Percentiles rank a stretch among this genome's conserved stretches.
Evolutionary conservation across 2,329 filamentous ascomycete species (phyloP).

Genomic region (Pseudogymnoascus sp.): DNA sequence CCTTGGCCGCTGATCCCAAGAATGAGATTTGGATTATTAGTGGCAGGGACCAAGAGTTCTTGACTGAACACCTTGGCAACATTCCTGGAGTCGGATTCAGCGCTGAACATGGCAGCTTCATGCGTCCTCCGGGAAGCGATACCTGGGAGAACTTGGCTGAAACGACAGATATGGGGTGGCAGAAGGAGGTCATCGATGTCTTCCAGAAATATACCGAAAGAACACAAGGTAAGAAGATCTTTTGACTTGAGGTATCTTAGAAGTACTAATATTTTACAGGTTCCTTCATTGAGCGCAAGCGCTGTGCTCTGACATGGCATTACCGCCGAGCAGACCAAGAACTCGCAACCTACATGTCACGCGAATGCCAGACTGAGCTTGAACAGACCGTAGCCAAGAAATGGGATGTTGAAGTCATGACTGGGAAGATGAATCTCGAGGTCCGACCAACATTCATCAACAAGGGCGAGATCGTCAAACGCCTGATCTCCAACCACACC

Average conservation of each 20-base stretch:
- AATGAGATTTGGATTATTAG: constrained; percentile 99
- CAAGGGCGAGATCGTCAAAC: constrained; percentile 91
- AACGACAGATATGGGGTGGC: constrained; percentile 85
- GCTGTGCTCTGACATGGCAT: constrained; percentile 93
- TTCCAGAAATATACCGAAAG: constrained; percentile 85
- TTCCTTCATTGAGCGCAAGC: constrained; percentile 89
- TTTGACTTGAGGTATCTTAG: not conserved
- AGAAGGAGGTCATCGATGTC: constrained; percentile 70
- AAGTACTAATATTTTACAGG: constrained; percentile 39
- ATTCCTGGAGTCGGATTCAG: constrained; percentile 85
- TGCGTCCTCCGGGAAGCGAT: constrained; percentile 66
- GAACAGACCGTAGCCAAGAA: constrained; percentile 66
- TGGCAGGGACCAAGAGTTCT: constrained; percentile 84
- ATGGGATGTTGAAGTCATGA: constrained; percentile 94
- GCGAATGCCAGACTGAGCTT: constrained; percentile 73
- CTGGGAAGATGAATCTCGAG: constrained; percentile 92
- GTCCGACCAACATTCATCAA: constrained; percentile 96
- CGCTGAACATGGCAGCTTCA: constrained; percentile 94
- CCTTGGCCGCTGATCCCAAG: constrained; percentile 66
- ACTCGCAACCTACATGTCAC: constrained; percentile 70
- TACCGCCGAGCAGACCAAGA: constrained; percentile 88
- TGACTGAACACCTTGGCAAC: constrained; percentile 86
- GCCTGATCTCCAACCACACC: constrained; percentile 64
- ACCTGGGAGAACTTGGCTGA: constrained; percentile 87
- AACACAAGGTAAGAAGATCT: constrained; percentile 57